Conservation (phyloP, 2,329 filamentous ascomycete genomes). For the Colletotrichum chlorophyti region DNA sequence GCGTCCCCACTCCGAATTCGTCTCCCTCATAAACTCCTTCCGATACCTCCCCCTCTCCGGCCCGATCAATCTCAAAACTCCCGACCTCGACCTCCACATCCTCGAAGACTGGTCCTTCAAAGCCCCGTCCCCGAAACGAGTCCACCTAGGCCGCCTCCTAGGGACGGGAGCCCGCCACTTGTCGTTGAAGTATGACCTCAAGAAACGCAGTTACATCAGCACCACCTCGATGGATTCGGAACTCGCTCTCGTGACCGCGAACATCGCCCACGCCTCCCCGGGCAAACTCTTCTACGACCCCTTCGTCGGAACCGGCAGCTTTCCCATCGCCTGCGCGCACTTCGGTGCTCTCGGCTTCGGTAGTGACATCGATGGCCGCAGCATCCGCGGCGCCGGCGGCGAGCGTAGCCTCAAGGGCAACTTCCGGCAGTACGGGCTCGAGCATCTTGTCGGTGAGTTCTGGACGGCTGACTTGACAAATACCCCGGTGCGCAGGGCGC, state of each 20-base stretch:
- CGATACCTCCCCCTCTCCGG: conserved; percentile 80
- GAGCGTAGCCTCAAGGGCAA: conserved; percentile 67
- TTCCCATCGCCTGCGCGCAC: conserved; percentile 87
- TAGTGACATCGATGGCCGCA: conserved; percentile 92
- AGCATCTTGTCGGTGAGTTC: conserved; percentile 72
- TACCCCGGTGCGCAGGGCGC: conserved; percentile 68
- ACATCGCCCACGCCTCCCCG: conserved; percentile 81
- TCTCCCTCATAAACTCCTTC: conserved; percentile 83
- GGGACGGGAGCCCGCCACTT: conserved; percentile 71
- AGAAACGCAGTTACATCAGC: conserved; percentile 91
- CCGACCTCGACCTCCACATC: conserved; percentile 78
- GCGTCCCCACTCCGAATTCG: conserved; percentile 66
- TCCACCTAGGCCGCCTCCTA: conserved; percentile 78
- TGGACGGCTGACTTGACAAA: conserved; percentile 91
- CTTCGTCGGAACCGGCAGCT: conserved; percentile 94
- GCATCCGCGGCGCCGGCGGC: conserved; percentile 75
- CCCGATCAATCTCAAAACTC: conserved; percentile 75
- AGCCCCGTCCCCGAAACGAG: conserved; percentile 43
- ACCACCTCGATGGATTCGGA: conserved; percentile 98
- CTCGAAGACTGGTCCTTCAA: conserved; percentile 82
- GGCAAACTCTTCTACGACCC: conserved; percentile 93
- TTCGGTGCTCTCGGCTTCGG: conserved; percentile 86
- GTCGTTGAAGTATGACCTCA: conserved; percentile 81
- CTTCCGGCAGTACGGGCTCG: conserved; percentile 82
- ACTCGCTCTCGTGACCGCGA: conserved; percentile 88